Evolutionary conservation across 805 yeast genomes (phyloP).

Genomic region (Saccharomycopsis schoenii): DNA sequence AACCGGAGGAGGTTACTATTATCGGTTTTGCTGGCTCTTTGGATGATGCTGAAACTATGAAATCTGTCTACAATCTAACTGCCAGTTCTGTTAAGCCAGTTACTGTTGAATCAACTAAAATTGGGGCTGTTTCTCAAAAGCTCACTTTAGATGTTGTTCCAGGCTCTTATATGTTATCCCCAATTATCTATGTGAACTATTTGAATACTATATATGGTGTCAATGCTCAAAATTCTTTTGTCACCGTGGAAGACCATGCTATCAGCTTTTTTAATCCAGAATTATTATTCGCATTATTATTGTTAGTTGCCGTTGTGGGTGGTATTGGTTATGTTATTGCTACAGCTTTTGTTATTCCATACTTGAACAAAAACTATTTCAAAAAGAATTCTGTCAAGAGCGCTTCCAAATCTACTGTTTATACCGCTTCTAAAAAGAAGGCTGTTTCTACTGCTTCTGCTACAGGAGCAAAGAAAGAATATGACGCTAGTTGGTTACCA

Average conservation of each 20-base stretch:
- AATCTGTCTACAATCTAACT: slow-evolving; percentile 50
- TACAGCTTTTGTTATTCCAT: slow-evolving; percentile 35
- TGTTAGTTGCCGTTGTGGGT: slow-evolving; percentile 41
- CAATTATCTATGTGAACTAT: slow-evolving; percentile 45
- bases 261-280: slow-evolving; percentile 67
- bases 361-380: slow-evolving; percentile 33
- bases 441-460: slow-evolving; percentile 24
- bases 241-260: slow-evolving; percentile 51
- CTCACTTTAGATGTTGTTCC: slow-evolving; percentile 56
- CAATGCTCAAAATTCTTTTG: slow-evolving; percentile 47
- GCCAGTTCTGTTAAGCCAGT: slow-evolving; percentile 56
- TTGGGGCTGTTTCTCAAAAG: slow-evolving; percentile 44
- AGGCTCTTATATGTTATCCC: slow-evolving; percentile 43
- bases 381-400: slow-evolving; percentile 17
- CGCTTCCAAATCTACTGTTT: slow-evolving; percentile 22
- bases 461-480: slow-evolving; percentile 21
- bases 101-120: slow-evolving; percentile 38
- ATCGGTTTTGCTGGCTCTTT: slow-evolving; percentile 65
- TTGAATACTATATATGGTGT: slow-evolving; percentile 42
- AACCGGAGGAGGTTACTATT: slow-evolving; percentile 39
- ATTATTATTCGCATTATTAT: slow-evolving; percentile 50
- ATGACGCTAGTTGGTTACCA: slow-evolving; percentile 51
- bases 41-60: slow-evolving; percentile 44
- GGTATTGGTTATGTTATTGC: slow-evolving; percentile 40
- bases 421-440: slow-evolving; percentile 22